Evolutionary conservation across 148 eudicot genomes (phyloP), one percentile per base, ranked within the genome.

Genomic region (Rhododendron williamsianum): DNA sequence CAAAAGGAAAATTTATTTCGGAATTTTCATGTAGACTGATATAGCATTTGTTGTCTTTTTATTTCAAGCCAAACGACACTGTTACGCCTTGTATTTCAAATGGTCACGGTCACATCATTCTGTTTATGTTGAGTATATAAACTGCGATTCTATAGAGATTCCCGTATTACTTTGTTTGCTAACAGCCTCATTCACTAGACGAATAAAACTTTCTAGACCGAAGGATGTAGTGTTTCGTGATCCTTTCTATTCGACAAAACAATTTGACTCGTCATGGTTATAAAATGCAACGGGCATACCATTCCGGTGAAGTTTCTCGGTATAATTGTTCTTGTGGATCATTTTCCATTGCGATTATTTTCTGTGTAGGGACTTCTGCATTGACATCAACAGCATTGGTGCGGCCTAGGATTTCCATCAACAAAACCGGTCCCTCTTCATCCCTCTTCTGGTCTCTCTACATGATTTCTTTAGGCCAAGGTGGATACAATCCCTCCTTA

Each of bases 401-500:
- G 2, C 89, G 90, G 93, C 90, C 92, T 45, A 91, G 91, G 91
- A 38, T 81, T 23, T 83, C 86, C 2, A 51, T 41, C 67, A 88
- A 83, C 85, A 91, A 89, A 87, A 78, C 81, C 21, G 84, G 80
- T 41, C 90, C 96, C 4, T 84, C 90, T 18, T 35, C 92, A 38
- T 91, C 90, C 78, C 90, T 95, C 56, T 90, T 90, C 36, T 90
- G 90, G 89, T 95, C 96, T 5, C 98, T 97, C 35, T 94, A 91
- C 84, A 48, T 95, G 77, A 92, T 97, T 46, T 97, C 99, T 3
- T 82, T 95, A 3, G 99, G 98, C 58, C 94, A 90, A 90, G 98
- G 93, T 8, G 98, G 98, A 1, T 97, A 93, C 87, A 97, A 97
- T 84, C 96, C 99, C 0, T 94, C 99, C 38, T 79, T 97, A 73